These are phyloP conservation scores for Globisporangium alternatum DNA, from an alignment of 352 stramenopile genomes.

Conservation along the genomic window DNA sequence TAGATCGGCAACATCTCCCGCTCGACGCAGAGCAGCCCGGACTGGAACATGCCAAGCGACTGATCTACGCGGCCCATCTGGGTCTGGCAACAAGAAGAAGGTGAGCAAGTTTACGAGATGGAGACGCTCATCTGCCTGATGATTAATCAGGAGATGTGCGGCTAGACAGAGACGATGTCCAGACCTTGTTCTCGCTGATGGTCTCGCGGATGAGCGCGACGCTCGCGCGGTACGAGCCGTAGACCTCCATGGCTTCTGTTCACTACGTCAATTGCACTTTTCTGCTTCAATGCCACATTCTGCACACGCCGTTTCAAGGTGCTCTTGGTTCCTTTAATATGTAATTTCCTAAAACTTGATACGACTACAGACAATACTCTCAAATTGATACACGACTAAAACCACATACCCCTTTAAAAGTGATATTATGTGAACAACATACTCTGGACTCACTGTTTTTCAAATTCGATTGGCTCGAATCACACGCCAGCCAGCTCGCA, in stretches of 20 bases:
- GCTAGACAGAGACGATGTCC: not conserved
- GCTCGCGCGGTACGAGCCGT: slow-evolving; percentile 41
- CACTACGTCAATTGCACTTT: not conserved
- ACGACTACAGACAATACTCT: no score
- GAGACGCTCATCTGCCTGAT: no score
- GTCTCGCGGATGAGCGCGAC: slow-evolving; percentile 62
- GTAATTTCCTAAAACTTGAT: no score
- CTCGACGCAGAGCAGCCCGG: slow-evolving; percentile 65
- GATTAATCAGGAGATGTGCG: no score
- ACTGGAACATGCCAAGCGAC: slow-evolving; percentile 59
- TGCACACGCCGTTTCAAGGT: slow-evolving; percentile 2
- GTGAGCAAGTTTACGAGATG: no score
- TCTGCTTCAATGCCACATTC: not conserved
- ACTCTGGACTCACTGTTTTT: no score
- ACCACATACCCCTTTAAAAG: no score
- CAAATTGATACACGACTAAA: no score
- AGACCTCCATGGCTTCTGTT: slow-evolving; percentile 42
- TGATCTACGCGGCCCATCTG: slow-evolving; percentile 62
- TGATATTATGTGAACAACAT: no score
- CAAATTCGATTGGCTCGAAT: no score
- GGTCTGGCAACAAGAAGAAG: slow-evolving; percentile 22
- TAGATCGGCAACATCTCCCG: slow-evolving; percentile 83
- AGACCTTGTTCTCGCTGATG: slow-evolving; percentile 62
- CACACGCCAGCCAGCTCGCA: no score
- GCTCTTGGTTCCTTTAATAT: no score